These are phyloP conservation scores for Suillus plorans DNA, from an alignment of 768 basidiomycete species.

Conservation along the genomic window DNA sequence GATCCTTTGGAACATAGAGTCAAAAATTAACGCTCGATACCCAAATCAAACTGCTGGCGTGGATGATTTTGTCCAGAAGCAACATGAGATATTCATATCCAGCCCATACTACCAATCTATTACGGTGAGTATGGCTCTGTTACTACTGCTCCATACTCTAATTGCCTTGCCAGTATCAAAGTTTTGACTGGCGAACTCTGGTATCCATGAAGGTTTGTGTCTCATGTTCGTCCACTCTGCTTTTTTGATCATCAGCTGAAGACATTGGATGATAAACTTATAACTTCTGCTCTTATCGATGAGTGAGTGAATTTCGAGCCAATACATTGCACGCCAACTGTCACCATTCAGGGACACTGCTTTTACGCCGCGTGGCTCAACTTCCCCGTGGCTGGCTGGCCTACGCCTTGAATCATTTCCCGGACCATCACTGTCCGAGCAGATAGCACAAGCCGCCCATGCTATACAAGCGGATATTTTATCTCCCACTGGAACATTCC, in stretches of 20 bases:
- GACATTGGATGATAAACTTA: conserved; percentile 52
- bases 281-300: conserved; percentile 65
- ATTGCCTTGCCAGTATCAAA: conserved; percentile 58
- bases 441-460: conserved; percentile 68
- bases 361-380: conserved; percentile 38
- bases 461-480: conserved; percentile 64
- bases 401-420: conserved; percentile 61
- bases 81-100: conserved; percentile 54
- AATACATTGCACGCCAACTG: conserved; percentile 3
- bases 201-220: conserved; percentile 63
- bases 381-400: conserved; percentile 71
- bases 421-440: conserved; percentile 54
- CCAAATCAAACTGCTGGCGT: conserved; percentile 53
- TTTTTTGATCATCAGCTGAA: conserved; percentile 20
- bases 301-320: conserved; percentile 40
- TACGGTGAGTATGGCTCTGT: conserved; percentile 44
- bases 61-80: conserved; percentile 60
- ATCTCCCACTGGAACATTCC: conserved; percentile 53
- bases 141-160: neutral
- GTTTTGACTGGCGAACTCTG: conserved; percentile 80
- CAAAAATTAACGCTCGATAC: conserved; percentile 62
- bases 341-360: conserved; percentile 37
- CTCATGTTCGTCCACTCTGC: neutral
- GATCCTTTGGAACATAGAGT: conserved; percentile 77
- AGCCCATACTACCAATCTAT: conserved; percentile 66